Percentiles rank a stretch among this genome's conserved stretches.
These are phyloP conservation scores for Pinus albicaulis DNA, from an alignment of 75 land plant species.

Conservation along the genomic window DNA sequence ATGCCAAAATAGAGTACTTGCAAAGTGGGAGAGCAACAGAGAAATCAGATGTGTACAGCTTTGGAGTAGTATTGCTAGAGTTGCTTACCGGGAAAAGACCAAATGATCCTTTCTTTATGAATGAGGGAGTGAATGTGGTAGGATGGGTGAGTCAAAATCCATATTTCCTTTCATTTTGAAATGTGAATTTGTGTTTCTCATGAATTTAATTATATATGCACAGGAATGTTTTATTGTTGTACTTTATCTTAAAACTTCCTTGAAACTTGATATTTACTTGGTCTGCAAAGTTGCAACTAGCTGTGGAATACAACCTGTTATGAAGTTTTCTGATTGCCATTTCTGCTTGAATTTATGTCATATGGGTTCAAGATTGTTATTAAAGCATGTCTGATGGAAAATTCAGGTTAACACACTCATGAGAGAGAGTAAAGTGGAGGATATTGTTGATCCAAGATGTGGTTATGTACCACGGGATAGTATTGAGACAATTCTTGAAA, in stretches of 20 bases:
- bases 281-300: background rate
- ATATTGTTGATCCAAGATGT: constrained; percentile 69
- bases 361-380: background rate
- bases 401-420: constrained; percentile 62
- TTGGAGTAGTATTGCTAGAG: constrained; percentile 89
- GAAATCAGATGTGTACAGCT: constrained; percentile 95
- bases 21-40: constrained; percentile 91
- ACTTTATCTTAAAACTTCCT: background rate
- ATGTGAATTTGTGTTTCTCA: background rate
- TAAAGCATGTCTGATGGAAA: constrained; percentile 1
- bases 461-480: constrained; percentile 52
- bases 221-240: background rate
- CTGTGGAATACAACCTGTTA: background rate
- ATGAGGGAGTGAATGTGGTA: constrained; percentile 80
- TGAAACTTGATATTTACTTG: background rate
- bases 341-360: background rate
- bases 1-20: constrained; percentile 66
- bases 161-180: background rate
- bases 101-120: constrained; percentile 74
- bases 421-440: constrained; percentile 49
- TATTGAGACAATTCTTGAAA: constrained; percentile 68
- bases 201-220: background rate
- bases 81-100: constrained; percentile 93
- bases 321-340: background rate
- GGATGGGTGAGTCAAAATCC: constrained; percentile 70